phyloP scores from a whole-genome alignment of 306 rosid species.

The Malus asiatica region DNA sequence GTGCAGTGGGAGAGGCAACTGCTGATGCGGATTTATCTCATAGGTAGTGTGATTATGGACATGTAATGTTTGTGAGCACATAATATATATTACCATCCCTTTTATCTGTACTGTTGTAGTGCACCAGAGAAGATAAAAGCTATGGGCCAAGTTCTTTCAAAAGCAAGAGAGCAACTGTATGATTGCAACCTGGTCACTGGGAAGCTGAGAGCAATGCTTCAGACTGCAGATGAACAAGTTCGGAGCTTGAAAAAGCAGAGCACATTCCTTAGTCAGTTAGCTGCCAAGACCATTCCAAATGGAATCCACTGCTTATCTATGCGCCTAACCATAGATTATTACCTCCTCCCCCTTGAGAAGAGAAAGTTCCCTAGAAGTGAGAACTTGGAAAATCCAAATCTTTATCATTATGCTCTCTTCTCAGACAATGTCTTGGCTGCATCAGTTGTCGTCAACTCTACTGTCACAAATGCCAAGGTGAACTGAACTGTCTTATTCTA shows the following conservation, averaged over 20 bases:
- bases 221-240: conserved; percentile 82
- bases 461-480: conserved; percentile 82
- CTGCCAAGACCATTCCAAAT: conserved; percentile 88
- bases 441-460: conserved; percentile 86
- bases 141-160: conserved; percentile 71
- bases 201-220: conserved; percentile 90
- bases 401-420: conserved; percentile 86
- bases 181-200: conserved; percentile 78
- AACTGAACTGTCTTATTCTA: conserved; percentile 4
- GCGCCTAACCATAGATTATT: conserved; percentile 86
- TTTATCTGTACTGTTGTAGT: conserved; percentile 32
- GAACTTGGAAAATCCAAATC: conserved; percentile 70
- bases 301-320: conserved; percentile 87
- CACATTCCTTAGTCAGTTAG: conserved; percentile 87
- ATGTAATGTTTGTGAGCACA: conserved; percentile 4
- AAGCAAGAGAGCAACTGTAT: conserved; percentile 68
- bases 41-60: conserved; percentile 39
- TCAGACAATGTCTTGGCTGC: conserved; percentile 98
- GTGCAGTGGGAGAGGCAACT: conserved; percentile 64
- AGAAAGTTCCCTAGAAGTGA: conserved; percentile 75
- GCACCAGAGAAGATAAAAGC: conserved; percentile 59
- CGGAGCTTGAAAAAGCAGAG: conserved; percentile 83
- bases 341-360: conserved; percentile 73
- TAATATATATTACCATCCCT: background rate
- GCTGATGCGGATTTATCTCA: conserved; percentile 61